Evolutionary conservation across 257 asterid species (phyloP), one percentile per base, ranked within the genome.

Genomic region (Jasminum sambac): DNA sequence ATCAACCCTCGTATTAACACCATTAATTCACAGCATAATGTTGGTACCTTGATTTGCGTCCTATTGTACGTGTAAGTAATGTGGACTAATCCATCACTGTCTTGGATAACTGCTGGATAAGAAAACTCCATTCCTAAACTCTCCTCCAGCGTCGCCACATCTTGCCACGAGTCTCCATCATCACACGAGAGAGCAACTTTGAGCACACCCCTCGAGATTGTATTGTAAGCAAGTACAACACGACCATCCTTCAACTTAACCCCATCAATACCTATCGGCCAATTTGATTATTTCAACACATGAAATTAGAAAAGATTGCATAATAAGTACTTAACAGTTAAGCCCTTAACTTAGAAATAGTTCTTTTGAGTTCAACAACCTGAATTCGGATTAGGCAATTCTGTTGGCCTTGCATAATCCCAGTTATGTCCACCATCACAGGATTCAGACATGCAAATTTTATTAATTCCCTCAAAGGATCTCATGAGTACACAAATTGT

Each of bases 351-450:
- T 43, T 59, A 10, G 23, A 26, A 17, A 62, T 16, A n/a, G 17
- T 40, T 63, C n/a, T 4, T 30, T 16, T 50, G 26, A 57, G 72
- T 62, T 50, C 30, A 40, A 40, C 6, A 63, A 91, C 99, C 99
- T 86, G 98, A 95, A 77, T 95, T 91, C 36, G 98, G 99, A 77
- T 95, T 95, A 6, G 99, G 98, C 34, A 95, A 85, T 71, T 80
- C 68, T 39, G 91, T 91, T 38, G 85, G 89, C 86, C 74, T 83
- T 10, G 96, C 98, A 38, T 84, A 88, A 71, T 84, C 91, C 99
- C 99, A 95, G 55, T 84, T 91, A 75, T 84, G 84, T 59, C 99
- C 98, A 69, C 96, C 89, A 52, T 94, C 96, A 40, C 5, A 57
- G 24, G 99, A 94, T 70, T 91, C 98, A 8, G 99, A 95, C 87